Conservation (phyloP, 2,329 filamentous ascomycete species). For the Alternaria tenuissima region DNA sequence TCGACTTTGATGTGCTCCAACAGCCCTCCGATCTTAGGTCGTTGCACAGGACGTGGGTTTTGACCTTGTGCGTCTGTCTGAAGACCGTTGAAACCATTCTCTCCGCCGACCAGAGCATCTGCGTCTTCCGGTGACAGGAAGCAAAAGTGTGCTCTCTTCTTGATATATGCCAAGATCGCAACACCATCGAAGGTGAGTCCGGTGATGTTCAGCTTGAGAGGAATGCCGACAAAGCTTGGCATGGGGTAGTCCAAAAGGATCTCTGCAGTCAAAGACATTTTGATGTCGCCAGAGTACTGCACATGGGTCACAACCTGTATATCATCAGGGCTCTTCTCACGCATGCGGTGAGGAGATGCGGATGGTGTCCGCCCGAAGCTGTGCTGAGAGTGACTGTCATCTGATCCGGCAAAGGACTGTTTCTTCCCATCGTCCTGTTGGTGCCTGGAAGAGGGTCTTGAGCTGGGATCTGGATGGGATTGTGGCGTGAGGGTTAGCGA, state of each 20-base stretch:
- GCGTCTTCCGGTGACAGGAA: constrained; percentile 94
- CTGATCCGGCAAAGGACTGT: constrained; percentile 39
- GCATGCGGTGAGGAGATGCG: constrained; percentile 61
- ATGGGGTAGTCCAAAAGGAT: constrained; percentile 98
- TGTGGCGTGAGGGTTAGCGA: constrained; percentile 57
- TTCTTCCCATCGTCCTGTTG: constrained; percentile 42
- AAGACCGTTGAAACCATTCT: constrained; percentile 47
- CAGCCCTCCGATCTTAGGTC: constrained; percentile 72
- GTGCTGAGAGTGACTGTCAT: constrained; percentile 38
- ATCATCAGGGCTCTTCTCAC: constrained; percentile 82
- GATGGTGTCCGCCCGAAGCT: constrained; percentile 41
- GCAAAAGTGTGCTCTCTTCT: constrained; percentile 89
- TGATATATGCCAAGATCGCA: constrained; percentile 89
- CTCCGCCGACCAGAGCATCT: constrained; percentile 65
- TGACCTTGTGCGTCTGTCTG: constrained; percentile 37
- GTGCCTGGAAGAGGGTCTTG: constrained; percentile 56
- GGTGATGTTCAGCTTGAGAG: constrained; percentile 92
- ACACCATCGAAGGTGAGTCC: constrained; percentile 95
- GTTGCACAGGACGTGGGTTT: constrained; percentile 36
- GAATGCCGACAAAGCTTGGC: constrained; percentile 96
- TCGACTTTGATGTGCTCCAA: constrained; percentile 94
- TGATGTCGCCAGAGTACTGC: constrained; percentile 85
- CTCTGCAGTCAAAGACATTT: constrained; percentile 88
- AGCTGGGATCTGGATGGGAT: constrained; percentile 55
- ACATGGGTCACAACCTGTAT: constrained; percentile 93